Evolutionary conservation across 148 eudicot genomes (phyloP).

Genomic region (Persicaria maculosa): DNA sequence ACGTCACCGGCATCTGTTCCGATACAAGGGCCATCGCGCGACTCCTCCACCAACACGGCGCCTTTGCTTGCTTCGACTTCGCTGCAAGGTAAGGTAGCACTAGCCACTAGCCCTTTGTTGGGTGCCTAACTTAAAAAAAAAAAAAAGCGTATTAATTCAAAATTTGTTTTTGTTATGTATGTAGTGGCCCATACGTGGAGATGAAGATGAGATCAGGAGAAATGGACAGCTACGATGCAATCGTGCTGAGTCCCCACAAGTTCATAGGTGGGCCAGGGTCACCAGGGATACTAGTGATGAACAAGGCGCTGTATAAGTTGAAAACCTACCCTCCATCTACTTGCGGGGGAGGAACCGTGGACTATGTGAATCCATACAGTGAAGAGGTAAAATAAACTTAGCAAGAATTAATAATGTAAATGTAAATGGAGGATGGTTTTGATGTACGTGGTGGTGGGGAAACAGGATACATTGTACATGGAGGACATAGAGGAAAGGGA

Average conservation of each 20-base stretch:
- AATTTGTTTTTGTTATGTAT: neutral
- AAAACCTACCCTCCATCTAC: slow-evolving; percentile 43
- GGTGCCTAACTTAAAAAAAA: no score
- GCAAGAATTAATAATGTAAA: neutral
- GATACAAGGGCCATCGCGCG: slow-evolving; percentile 36
- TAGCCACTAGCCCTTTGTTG: no score
- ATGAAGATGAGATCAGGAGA: slow-evolving; percentile 42
- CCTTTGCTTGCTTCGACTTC: slow-evolving; percentile 47
- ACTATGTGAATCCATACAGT: slow-evolving; percentile 35
- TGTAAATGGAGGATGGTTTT: neutral
- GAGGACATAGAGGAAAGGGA: slow-evolving; percentile 38
- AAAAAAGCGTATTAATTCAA: no score
- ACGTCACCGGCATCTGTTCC: slow-evolving; percentile 30
- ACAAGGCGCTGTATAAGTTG: slow-evolving; percentile 27
- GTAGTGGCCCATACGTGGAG: slow-evolving; percentile 44
- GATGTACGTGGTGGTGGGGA: neutral
- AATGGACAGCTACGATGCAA: slow-evolving; percentile 39
- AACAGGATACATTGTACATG: slow-evolving; percentile 31
- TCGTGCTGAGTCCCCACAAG: slow-evolving; percentile 42
- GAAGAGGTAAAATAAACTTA: slow-evolving; percentile 22
- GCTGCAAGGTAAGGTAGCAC: slow-evolving; percentile 37
- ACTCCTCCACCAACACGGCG: slow-evolving; percentile 39
- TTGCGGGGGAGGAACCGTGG: slow-evolving; percentile 55
- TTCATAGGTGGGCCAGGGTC: slow-evolving; percentile 41
- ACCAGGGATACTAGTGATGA: slow-evolving; percentile 41